Conservation (phyloP, 177 flowering plant genomes). For the Vitis hybrid region DNA sequence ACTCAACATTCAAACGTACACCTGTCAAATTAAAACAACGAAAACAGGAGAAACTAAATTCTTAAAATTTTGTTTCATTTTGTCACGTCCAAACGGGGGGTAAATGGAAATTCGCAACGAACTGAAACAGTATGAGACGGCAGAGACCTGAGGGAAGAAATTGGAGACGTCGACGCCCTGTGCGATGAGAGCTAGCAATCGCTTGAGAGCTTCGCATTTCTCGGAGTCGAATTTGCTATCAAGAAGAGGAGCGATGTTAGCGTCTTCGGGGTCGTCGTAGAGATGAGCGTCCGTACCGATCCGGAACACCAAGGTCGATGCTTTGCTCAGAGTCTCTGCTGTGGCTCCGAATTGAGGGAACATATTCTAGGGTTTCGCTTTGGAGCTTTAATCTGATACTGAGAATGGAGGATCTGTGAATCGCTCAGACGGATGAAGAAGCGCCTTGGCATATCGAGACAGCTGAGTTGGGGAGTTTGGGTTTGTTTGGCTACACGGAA, state of each 20-base stretch:
- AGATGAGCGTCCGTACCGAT: constrained; percentile 98
- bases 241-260: constrained; percentile 78
- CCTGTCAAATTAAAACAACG: background rate
- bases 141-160: constrained; percentile 90
- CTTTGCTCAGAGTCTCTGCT: constrained; percentile 87
- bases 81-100: background rate
- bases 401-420: no score
- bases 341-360: constrained; percentile 89
- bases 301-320: constrained; percentile 85
- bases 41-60: background rate
- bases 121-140: background rate
- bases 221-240: constrained; percentile 95
- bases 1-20: no score
- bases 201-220: constrained; percentile 93
- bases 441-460: no score
- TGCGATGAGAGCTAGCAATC: constrained; percentile 96
- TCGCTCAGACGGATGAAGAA: no score
- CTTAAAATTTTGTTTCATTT: background rate
- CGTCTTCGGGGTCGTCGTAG: constrained; percentile 99
- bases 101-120: background rate
- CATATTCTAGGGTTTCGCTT: constrained; percentile 37
- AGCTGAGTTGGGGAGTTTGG: no score
- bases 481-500: no score
- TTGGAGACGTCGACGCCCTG: constrained; percentile 95
- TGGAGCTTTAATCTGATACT: no score